phyloP scores from a whole-genome alignment of 192 early-diverging fungal genomes.

The Phlyctochytrium planicorne region DNA sequence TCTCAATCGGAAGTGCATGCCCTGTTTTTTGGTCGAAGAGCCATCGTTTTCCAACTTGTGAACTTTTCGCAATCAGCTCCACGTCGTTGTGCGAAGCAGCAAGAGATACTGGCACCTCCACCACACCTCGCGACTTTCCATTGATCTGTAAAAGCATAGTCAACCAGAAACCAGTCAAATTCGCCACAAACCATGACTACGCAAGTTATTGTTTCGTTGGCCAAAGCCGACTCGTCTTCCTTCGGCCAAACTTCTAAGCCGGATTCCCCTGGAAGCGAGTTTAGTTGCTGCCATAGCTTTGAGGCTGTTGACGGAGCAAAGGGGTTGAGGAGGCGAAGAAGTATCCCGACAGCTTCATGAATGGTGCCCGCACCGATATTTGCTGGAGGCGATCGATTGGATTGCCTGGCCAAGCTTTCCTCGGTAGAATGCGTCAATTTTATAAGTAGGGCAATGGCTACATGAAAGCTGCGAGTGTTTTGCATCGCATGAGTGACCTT shows the following conservation, averaged over 20 bases:
- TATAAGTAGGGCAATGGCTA: constrained; percentile 80
- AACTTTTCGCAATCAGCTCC: constrained; percentile 32
- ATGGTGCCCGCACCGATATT: too few relatives aligned
- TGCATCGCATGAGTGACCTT: constrained; percentile 42
- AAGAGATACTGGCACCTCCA: constrained; percentile 44
- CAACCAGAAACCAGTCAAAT: too few relatives aligned
- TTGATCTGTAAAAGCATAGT: too few relatives aligned
- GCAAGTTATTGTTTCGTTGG: constrained; percentile 18
- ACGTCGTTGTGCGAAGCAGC: constrained; percentile 37
- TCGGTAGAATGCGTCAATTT: constrained; percentile 66
- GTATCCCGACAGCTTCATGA: too few relatives aligned
- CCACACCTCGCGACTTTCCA: constrained; percentile 72
- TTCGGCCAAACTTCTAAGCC: constrained; percentile 33
- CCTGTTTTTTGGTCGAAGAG: constrained; percentile 27
- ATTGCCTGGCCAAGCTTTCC: too few relatives aligned
- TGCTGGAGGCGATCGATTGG: too few relatives aligned
- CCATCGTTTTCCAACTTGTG: constrained; percentile 15
- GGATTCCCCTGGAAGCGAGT: too few relatives aligned
- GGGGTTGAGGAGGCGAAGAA: too few relatives aligned
- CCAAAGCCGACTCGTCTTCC: constrained; percentile 11
- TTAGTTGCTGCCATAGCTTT: too few relatives aligned
- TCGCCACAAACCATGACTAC: too few relatives aligned
- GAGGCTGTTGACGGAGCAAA: too few relatives aligned
- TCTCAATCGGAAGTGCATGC: constrained; percentile 47
- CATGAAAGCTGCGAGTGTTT: constrained; percentile 68